These are phyloP conservation scores for Cordyceps pruinosa DNA, from an alignment of 2,329 filamentous ascomycete genomes.

Conservation along the genomic window DNA sequence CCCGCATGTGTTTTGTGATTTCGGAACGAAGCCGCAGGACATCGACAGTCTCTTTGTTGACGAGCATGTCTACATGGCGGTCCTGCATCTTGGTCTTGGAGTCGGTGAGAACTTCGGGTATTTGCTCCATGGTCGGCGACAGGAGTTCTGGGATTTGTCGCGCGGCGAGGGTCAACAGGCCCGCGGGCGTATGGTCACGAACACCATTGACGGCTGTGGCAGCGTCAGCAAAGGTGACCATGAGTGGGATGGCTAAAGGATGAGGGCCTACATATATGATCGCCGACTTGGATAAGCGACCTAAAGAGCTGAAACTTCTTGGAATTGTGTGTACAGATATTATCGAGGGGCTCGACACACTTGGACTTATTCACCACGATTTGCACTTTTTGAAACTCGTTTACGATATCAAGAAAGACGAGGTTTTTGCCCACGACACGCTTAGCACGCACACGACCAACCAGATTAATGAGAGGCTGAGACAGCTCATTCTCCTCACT, in stretches of 20 bases:
- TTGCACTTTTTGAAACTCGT: conserved; percentile 68
- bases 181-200: conserved; percentile 62
- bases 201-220: conserved; percentile 59
- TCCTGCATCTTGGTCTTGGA: conserved; percentile 66
- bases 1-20: conserved; percentile 66
- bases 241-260: conserved; percentile 13
- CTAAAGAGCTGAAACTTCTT: conserved; percentile 52
- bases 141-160: conserved; percentile 62
- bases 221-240: conserved; percentile 16
- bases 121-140: conserved; percentile 69
- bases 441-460: conserved; percentile 65
- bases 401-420: conserved; percentile 73
- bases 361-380: conserved; percentile 63
- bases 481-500: conserved; percentile 21
- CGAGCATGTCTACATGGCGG: conserved; percentile 80
- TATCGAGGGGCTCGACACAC: conserved; percentile 26
- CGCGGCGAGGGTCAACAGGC: conserved; percentile 69
- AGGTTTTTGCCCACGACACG: conserved; percentile 70
- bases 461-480: conserved; percentile 25
- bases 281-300: conserved; percentile 67
- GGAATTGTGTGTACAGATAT: conserved; percentile 24
- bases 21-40: conserved; percentile 66
- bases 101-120: conserved; percentile 65
- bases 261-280: conserved; percentile 65
- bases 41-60: conserved; percentile 61